Evolutionary conservation across 768 basidiomycete species (phyloP), one percentile per base, ranked within the genome.

Genomic region (Fibroporia radiculosa): DNA sequence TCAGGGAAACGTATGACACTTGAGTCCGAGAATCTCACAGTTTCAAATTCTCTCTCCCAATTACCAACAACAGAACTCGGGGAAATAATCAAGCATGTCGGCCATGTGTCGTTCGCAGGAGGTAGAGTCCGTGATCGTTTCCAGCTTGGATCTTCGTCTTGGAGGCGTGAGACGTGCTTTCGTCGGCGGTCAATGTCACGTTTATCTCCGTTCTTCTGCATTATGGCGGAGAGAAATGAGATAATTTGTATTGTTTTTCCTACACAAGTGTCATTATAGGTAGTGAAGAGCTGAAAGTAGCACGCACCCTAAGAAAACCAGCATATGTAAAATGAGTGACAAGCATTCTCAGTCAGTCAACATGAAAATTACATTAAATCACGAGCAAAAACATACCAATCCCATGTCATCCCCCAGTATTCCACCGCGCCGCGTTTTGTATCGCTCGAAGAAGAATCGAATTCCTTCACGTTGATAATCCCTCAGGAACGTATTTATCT

Each of bases 341-440:
- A n/a, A 10, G 11, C 8, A 11, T 8, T 8, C 10, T 37, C 10
- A 18, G 20, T 37, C 19, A 10, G n/a, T 37, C 8, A n/a, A 8
- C 19, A 8, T 11, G n/a, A 10, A 13, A 40, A 12, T 11, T 44
- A 10, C 18, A 20, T 13, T 35, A 43, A n/a, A 6, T 4, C 23
- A 31, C 10, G n/a, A 31, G 8, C 8, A 8, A 18, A 18, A 8
- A 62, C 62, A 20, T 50, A 82, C 80, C 49, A 84, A 68, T 52
- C 91, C 95, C 95, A 98, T 98, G 57, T 98, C 95, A 59, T 98
- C 95, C 4, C 95, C 95, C 3, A 98, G 72, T 10, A 97, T 60
- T 0, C 84, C 93, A 0, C 95, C 95, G 34, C 71, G 68, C 0
- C 72, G 74, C 51, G 82, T 67, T 23, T 69, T 62, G 58, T 84